phyloP scores from a whole-genome alignment of 176 grass and related monocot genomes.

The Typha latifolia region DNA sequence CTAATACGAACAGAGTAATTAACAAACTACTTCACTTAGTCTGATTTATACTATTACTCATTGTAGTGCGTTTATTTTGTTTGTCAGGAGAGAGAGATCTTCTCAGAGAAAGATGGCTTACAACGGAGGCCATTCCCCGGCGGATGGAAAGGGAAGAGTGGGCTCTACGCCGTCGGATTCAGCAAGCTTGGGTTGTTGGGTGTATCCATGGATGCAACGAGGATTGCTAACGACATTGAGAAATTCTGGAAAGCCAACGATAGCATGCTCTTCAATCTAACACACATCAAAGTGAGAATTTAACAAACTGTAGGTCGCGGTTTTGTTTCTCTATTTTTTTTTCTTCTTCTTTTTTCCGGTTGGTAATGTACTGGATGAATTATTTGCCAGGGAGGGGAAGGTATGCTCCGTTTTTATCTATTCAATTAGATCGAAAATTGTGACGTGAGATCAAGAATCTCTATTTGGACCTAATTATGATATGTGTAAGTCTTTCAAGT shows the following conservation, averaged over 20 bases:
- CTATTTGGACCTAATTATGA: too few species aligned
- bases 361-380: too few species aligned
- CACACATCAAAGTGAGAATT: neutral
- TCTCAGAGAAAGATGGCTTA: slow-evolving; percentile 73
- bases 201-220: slow-evolving; percentile 54
- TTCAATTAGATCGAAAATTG: too few species aligned
- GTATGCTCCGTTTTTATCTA: too few species aligned
- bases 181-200: slow-evolving; percentile 52
- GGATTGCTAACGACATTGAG: slow-evolving; percentile 45
- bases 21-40: too few species aligned
- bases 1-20: too few species aligned
- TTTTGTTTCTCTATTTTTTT: too few species aligned
- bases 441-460: too few species aligned
- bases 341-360: too few species aligned
- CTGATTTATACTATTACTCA: neutral
- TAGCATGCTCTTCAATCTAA: neutral
- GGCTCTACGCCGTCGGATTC: slow-evolving; percentile 74
- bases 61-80: neutral
- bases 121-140: slow-evolving; percentile 45
- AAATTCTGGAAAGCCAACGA: slow-evolving; percentile 10
- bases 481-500: too few species aligned
- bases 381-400: too few species aligned
- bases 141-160: slow-evolving; percentile 70
- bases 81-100: slow-evolving; percentile 60
- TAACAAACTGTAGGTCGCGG: too few species aligned